Percentiles rank a stretch among this genome's conserved stretches.
phyloP scores from a whole-genome alignment of 2,329 filamentous ascomycete species.

The Mycosphaerella arachidis region DNA sequence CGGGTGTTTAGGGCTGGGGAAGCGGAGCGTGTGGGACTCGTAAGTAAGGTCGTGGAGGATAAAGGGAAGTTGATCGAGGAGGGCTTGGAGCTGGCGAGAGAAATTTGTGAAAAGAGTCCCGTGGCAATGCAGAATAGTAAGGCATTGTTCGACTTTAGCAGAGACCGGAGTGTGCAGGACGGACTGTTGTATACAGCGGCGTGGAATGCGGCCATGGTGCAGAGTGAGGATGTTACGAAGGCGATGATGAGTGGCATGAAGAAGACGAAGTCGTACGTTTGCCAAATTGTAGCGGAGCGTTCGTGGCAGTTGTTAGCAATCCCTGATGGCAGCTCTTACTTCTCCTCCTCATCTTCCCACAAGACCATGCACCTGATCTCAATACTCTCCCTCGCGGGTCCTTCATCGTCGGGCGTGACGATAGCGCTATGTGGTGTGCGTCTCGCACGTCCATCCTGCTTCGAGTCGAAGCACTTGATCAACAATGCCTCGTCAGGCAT shows the following conservation, averaged over 20 bases:
- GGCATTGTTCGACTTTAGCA: constrained; percentile 74
- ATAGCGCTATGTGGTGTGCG: constrained; percentile 5
- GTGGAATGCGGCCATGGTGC: constrained; percentile 24
- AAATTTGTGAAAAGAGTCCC: constrained; percentile 77
- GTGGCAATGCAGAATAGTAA: constrained; percentile 85
- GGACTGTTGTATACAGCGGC: constrained; percentile 20
- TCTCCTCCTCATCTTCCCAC: constrained; percentile 9
- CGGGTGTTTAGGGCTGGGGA: constrained; percentile 64
- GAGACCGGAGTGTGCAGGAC: constrained; percentile 71
- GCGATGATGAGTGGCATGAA: constrained; percentile 22
- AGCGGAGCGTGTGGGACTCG: constrained; percentile 64
- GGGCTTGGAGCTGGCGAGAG: constrained; percentile 58
- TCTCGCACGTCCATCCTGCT: background rate
- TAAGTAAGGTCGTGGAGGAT: constrained; percentile 59
- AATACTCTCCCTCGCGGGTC: constrained; percentile 16
- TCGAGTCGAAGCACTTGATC: constrained; percentile 7
- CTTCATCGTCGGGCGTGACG: constrained; percentile 7
- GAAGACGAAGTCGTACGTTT: constrained; percentile 23
- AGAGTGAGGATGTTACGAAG: constrained; percentile 20
- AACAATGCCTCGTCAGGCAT: background rate
- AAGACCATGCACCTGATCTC: constrained; percentile 16
- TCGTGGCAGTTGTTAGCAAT: no score
- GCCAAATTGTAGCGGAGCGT: constrained; percentile 14
- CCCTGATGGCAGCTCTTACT: background rate
- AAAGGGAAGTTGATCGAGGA: constrained; percentile 59